phyloP scores from a whole-genome alignment of 208 protist species.

The Novymonas esmeraldas region DNA sequence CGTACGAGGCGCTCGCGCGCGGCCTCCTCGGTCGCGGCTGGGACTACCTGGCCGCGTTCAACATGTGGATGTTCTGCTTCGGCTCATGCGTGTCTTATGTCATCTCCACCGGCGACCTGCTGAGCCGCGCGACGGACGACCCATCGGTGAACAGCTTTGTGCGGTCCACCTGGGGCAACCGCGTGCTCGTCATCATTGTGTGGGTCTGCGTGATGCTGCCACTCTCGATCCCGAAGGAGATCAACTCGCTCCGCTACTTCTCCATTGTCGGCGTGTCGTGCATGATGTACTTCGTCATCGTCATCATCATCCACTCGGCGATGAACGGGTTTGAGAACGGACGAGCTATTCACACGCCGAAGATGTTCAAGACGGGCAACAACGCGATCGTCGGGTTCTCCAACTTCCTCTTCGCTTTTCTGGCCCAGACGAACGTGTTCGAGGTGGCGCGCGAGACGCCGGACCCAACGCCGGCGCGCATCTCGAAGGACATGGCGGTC shows the following conservation, averaged over 20 bases:
- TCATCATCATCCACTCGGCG: conserved; percentile 69
- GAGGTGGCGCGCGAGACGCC: conserved; percentile 72
- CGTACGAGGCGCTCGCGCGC: conserved; percentile 70
- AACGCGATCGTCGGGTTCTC: conserved; percentile 68
- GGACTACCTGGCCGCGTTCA: conserved; percentile 74
- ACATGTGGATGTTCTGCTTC: conserved; percentile 89
- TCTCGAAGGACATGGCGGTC: conserved; percentile 58
- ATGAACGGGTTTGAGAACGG: conserved; percentile 62
- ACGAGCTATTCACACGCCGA: conserved; percentile 51
- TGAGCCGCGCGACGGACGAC: conserved; percentile 47
- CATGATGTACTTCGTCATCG: conserved; percentile 81
- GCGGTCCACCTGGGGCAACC: conserved; percentile 51
- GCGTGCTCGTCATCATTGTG: conserved; percentile 55
- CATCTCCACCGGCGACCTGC: conserved; percentile 73
- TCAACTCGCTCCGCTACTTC: conserved; percentile 88
- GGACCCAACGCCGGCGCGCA: conserved; percentile 39
- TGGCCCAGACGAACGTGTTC: conserved; percentile 82
- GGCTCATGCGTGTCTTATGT: conserved; percentile 85
- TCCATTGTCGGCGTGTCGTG: conserved; percentile 71
- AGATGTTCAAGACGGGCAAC: conserved; percentile 70
- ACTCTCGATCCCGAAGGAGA: conserved; percentile 73
- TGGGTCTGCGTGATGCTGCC: conserved; percentile 81
- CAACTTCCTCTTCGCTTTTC: conserved; percentile 83
- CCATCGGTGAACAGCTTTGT: conserved; percentile 48
- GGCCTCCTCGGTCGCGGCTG: conserved; percentile 71